These are phyloP conservation scores for Aureobasidium pullulans DNA, from an alignment of 2,329 filamentous ascomycete genomes.

Conservation along the genomic window DNA sequence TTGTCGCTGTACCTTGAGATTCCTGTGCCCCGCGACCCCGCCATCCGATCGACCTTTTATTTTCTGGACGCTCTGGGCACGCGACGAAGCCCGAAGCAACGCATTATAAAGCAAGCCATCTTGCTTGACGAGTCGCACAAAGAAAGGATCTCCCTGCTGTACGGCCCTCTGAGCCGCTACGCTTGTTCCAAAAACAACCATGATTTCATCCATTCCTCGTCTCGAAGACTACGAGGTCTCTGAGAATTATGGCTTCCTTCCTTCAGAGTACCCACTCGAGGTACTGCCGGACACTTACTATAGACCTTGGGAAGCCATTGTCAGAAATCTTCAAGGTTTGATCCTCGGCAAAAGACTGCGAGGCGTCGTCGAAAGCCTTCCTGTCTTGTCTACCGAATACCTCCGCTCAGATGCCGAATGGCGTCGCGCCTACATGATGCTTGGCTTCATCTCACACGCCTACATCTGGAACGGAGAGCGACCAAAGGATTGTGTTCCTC, in stretches of 20 bases:
- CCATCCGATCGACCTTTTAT: conserved; percentile 1
- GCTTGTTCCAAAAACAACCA: conserved; percentile 17
- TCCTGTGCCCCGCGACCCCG: conserved; percentile 6
- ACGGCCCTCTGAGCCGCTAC: neutral
- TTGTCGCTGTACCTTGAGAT: neutral
- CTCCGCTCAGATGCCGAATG: conserved; percentile 83
- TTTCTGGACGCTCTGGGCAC: neutral
- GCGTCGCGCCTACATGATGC: conserved; percentile 74
- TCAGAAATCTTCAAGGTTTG: conserved; percentile 76
- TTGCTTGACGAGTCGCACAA: neutral
- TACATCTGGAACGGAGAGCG: conserved; percentile 83
- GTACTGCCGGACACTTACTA: conserved; percentile 85
- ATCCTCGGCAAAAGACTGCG: conserved; percentile 79
- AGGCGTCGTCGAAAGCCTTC: conserved; percentile 69
- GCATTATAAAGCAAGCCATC: neutral
- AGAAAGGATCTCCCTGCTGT: neutral
- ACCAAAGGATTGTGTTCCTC: conserved; percentile 65
- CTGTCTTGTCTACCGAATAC: conserved; percentile 73
- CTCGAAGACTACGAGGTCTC: conserved; percentile 76
- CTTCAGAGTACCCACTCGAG: conserved; percentile 70
- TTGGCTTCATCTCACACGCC: conserved; percentile 73
- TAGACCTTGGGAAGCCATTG: conserved; percentile 84
- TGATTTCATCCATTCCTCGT: conserved; percentile 37
- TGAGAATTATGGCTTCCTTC: conserved; percentile 76
- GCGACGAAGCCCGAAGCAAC: conserved; percentile 1